A percentile compares a stretch with the other conserved stretches of the same genome.
These are phyloP conservation scores for Bryoerythrophyllum caledonicum DNA, from an alignment of 225 moss, liverwort and hornwort genomes.

Conservation along the genomic window DNA sequence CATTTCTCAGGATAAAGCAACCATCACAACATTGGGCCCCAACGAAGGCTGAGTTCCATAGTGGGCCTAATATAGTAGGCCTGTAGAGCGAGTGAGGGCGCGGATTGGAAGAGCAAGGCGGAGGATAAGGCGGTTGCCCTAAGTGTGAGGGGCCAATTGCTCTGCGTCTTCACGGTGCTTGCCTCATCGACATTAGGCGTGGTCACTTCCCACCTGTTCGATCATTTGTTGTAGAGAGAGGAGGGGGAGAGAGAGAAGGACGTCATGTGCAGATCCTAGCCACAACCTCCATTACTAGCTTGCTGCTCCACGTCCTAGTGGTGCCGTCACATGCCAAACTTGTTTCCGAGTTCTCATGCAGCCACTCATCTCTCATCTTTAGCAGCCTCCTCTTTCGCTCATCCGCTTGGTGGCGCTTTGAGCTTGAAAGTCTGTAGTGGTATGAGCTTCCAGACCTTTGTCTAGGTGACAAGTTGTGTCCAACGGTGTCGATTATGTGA, in stretches of 20 bases:
- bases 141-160: slow-evolving; percentile 35
- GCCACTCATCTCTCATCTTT: slow-evolving; percentile 33
- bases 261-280: not conserved
- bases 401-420: no score
- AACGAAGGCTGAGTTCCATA: not conserved
- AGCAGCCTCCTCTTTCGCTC: not conserved
- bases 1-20: slow-evolving; percentile 1
- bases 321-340: not conserved
- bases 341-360: slow-evolving; percentile 19
- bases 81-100: not conserved
- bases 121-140: slow-evolving; percentile 41
- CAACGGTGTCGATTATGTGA: no score
- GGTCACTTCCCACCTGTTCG: not conserved
- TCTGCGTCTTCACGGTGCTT: slow-evolving; percentile 14
- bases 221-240: not conserved
- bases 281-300: not conserved
- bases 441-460: no score
- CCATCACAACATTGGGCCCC: not conserved
- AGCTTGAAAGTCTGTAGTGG: no score
- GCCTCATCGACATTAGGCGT: slow-evolving; percentile 20
- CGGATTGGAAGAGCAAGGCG: slow-evolving; percentile 5
- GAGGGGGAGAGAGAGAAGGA: no score
- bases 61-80: not conserved
- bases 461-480: no score
- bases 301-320: not conserved